These are phyloP conservation scores for Spathaspora sp. DNA, from an alignment of 1,139 yeast genomes.

Conservation along the genomic window DNA sequence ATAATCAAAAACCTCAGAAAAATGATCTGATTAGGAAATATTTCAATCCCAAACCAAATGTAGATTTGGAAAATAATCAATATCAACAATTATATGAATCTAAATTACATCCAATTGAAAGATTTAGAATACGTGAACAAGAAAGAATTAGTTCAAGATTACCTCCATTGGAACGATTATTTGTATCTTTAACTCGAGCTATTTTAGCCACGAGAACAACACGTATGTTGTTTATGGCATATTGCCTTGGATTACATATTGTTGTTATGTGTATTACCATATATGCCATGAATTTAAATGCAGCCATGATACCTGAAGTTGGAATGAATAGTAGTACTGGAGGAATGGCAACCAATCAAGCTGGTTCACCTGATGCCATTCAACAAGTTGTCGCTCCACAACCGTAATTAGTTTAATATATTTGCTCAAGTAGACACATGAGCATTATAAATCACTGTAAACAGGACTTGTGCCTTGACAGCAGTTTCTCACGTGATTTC, in stretches of 20 bases:
- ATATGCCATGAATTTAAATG: conserved; percentile 52
- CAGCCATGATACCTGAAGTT: conserved; percentile 50
- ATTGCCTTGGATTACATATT: conserved; percentile 74
- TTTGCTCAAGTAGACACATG: too few relatives aligned
- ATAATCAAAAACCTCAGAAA: conserved; percentile 10
- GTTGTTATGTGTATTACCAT: conserved; percentile 67
- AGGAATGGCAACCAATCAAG: conserved; percentile 22
- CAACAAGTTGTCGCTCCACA: conserved; percentile 2
- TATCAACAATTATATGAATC: conserved; percentile 71
- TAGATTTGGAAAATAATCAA: conserved; percentile 53
- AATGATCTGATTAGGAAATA: conserved; percentile 16
- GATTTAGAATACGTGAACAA: conserved; percentile 74
- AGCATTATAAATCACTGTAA: too few relatives aligned
- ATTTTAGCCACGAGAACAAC: conserved; percentile 73
- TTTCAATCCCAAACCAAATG: conserved; percentile 36
- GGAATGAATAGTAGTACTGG: conserved; percentile 50
- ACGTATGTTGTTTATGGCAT: conserved; percentile 68
- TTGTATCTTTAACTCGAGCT: conserved; percentile 70
- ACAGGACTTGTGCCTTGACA: too few relatives aligned
- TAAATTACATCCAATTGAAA: conserved; percentile 80
- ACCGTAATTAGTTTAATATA: too few relatives aligned
- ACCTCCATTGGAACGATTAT: conserved; percentile 78
- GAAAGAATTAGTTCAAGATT: conserved; percentile 72
- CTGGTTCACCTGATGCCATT: conserved; percentile 10
- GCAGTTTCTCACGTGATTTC: background rate